A percentile compares a stretch with the other conserved stretches of the same genome.
phyloP scores from a whole-genome alignment of 768 basidiomycete genomes.

The Agaricus sinodeliciosus region DNA sequence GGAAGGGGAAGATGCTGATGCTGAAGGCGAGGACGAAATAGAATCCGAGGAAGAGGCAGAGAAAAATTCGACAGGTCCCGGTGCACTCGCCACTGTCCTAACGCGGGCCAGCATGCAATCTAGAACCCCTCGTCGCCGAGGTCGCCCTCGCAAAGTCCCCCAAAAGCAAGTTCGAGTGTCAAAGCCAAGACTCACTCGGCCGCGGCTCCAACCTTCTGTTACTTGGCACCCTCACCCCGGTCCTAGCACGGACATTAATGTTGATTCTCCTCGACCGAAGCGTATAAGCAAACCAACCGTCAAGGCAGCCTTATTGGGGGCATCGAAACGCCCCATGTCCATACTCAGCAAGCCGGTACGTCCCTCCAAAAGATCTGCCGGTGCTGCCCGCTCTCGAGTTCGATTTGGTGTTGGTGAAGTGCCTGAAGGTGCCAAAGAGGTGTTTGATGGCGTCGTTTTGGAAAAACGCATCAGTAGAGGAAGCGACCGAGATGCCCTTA shows the following conservation, averaged over 20 bases:
- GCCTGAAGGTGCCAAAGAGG: background rate
- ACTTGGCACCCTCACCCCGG: background rate
- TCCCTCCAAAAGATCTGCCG: background rate
- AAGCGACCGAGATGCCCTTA: too few species aligned
- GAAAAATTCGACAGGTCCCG: background rate
- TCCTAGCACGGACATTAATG: background rate
- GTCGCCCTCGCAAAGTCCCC: background rate
- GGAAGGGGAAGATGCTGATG: background rate
- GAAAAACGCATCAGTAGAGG: background rate
- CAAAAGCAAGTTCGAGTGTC: background rate
- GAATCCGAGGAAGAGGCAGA: background rate
- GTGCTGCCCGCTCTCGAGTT: background rate
- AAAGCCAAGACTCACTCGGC: background rate
- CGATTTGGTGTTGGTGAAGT: background rate
- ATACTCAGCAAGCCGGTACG: background rate
- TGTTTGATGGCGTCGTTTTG: conserved; percentile 9
- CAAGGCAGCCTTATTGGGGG: background rate
- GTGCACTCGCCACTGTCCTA: conserved; percentile 4
- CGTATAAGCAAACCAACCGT: conserved; percentile 5
- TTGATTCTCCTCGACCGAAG: background rate
- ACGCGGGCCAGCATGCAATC: conserved; percentile 1
- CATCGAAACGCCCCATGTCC: background rate
- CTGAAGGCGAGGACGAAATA: background rate
- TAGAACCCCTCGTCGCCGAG: background rate
- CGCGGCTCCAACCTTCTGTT: background rate